These are phyloP conservation scores for Pholiota adiposa DNA, from an alignment of 1,284 basidiomycete species.

Conservation along the genomic window DNA sequence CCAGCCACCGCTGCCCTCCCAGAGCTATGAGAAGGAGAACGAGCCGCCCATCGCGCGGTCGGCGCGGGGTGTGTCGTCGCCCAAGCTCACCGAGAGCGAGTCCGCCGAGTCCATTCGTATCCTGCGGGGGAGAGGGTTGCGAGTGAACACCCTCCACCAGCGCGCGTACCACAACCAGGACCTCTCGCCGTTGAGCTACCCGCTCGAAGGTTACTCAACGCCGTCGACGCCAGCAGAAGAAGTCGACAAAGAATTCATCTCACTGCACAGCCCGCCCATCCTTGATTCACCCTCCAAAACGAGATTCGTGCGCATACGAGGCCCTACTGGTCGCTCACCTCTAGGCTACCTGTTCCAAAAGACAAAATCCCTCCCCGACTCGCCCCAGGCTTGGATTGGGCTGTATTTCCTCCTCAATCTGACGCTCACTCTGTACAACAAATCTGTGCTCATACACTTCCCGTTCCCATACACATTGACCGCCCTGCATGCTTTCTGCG, in stretches of 20 bases:
- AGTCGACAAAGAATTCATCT: slow-evolving; percentile 11
- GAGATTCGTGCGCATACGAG: slow-evolving; percentile 9
- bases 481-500: slow-evolving; percentile 84
- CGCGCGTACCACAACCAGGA: slow-evolving; percentile 21
- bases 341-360: neutral
- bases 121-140: slow-evolving; percentile 11
- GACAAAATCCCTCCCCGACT: slow-evolving; percentile 12
- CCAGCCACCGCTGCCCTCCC: neutral
- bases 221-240: slow-evolving; percentile 3
- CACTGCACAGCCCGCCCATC: slow-evolving; percentile 8
- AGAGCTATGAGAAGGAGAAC: neutral
- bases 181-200: slow-evolving; percentile 13
- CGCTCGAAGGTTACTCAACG: slow-evolving; percentile 2
- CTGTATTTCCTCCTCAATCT: slow-evolving; percentile 92
- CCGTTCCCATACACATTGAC: slow-evolving; percentile 94
- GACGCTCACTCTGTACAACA: slow-evolving; percentile 90
- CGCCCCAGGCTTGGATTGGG: slow-evolving; percentile 18
- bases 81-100: slow-evolving; percentile 6
- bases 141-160: slow-evolving; percentile 20
- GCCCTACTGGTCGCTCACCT: slow-evolving; percentile 13
- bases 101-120: slow-evolving; percentile 11
- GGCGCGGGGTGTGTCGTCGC: neutral
- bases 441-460: slow-evolving; percentile 85
- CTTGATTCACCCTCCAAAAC: slow-evolving; percentile 12
- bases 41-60: neutral